Percentiles rank a stretch among this genome's conserved stretches.
These are phyloP conservation scores for Aspergillus latus DNA, from an alignment of 2,329 filamentous ascomycete genomes.

Conservation along the genomic window DNA sequence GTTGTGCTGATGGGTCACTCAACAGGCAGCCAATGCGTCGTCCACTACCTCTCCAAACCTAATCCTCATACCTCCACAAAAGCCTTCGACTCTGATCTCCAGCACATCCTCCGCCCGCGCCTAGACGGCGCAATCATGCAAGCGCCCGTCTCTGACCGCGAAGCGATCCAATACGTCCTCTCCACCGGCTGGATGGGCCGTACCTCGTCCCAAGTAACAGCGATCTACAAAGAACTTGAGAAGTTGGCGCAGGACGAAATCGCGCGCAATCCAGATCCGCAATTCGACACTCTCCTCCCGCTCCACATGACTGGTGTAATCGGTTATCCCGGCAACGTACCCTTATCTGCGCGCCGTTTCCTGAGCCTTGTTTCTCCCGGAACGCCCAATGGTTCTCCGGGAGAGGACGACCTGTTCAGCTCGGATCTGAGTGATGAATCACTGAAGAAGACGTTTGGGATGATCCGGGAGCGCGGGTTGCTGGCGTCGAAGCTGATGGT, in stretches of 20 bases:
- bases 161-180: slow-evolving; percentile 53
- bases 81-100: slow-evolving; percentile 30
- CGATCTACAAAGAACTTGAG: slow-evolving; percentile 35
- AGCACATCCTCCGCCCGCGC: slow-evolving; percentile 45
- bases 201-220: slow-evolving; percentile 24
- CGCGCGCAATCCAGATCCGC: slow-evolving; percentile 12
- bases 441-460: slow-evolving; percentile 63
- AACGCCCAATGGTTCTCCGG: slow-evolving; percentile 55
- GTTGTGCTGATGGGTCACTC: slow-evolving; percentile 68
- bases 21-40: slow-evolving; percentile 67
- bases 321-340: slow-evolving; percentile 37
- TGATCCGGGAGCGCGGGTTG: slow-evolving; percentile 38
- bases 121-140: slow-evolving; percentile 78
- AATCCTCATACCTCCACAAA: slow-evolving; percentile 40
- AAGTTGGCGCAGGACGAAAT: slow-evolving; percentile 31
- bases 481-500: slow-evolving; percentile 46
- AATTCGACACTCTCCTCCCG: slow-evolving; percentile 35
- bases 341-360: slow-evolving; percentile 58
- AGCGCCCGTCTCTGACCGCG: slow-evolving; percentile 74
- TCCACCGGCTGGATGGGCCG: slow-evolving; percentile 28
- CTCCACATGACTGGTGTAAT: slow-evolving; percentile 34
- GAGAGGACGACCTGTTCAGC: slow-evolving; percentile 85
- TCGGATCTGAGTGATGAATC: slow-evolving; percentile 64
- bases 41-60: slow-evolving; percentile 59
- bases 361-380: slow-evolving; percentile 55